Evolutionary conservation across 2,329 filamentous ascomycete species (phyloP).

Genomic region (Botryotinia calthae): DNA sequence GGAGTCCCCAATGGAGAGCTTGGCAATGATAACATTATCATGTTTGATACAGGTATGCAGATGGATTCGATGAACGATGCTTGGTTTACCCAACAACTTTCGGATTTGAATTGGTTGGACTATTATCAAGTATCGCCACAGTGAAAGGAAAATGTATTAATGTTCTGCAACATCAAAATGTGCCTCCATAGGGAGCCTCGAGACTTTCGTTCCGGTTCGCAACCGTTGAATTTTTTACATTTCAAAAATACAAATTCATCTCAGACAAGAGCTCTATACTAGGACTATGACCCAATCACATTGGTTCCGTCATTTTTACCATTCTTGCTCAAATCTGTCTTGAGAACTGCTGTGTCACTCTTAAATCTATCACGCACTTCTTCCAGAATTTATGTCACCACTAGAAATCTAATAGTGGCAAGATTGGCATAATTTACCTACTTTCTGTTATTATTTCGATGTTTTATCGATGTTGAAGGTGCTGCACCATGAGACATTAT

Average conservation of each 20-base stretch:
- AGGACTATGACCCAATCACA: too few relatives aligned
- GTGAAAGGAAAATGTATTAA: not conserved
- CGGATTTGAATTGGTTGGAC: constrained; percentile 17
- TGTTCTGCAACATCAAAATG: not conserved
- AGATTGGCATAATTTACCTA: not conserved
- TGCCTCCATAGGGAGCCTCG: not conserved
- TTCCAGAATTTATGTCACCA: not conserved
- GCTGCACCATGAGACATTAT: not conserved
- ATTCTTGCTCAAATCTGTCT: not conserved
- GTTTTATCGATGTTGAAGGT: not conserved
- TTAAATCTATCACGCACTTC: not conserved
- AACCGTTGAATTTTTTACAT: not conserved
- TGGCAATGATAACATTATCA: not conserved
- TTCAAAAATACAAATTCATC: too few relatives aligned
- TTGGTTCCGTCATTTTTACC: not conserved
- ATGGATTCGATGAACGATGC: constrained; percentile 18
- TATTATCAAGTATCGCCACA: constrained; percentile 9
- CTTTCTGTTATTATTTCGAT: not conserved
- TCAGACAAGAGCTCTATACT: too few relatives aligned
- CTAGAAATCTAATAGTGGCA: not conserved
- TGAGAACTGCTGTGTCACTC: not conserved
- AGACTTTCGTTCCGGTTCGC: not conserved
- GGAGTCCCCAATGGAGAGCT: not conserved
- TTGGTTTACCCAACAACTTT: constrained; percentile 18
- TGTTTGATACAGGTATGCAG: constrained; percentile 13